These are phyloP conservation scores for Cladobotryum mycophilum DNA, from an alignment of 2,329 filamentous ascomycete genomes.

Conservation along the genomic window DNA sequence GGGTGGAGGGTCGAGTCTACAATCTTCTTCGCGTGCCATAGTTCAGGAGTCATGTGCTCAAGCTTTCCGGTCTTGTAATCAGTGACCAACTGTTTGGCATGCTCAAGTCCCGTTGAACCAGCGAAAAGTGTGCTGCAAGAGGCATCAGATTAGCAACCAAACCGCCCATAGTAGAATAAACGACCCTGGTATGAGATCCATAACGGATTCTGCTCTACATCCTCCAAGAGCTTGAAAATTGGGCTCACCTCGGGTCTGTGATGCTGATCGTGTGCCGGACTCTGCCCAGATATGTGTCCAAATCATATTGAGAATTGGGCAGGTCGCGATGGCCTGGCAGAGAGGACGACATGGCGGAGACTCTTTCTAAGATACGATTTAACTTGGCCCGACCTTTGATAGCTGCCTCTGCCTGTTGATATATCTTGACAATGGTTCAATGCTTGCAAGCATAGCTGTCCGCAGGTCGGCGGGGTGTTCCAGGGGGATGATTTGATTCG, in stretches of 20 bases:
- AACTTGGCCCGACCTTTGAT: not conserved
- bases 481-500: constrained; percentile 3
- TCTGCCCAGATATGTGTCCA: constrained; percentile 90
- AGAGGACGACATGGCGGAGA: constrained; percentile 54
- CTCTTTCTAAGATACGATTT: constrained; percentile 1
- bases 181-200: too few relatives aligned
- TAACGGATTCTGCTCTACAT: too few relatives aligned
- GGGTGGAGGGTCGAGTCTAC: constrained; percentile 95
- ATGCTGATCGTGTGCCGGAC: constrained; percentile 85
- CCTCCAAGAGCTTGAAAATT: too few relatives aligned
- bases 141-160: not conserved
- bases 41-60: constrained; percentile 74
- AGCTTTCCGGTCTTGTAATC: constrained; percentile 83
- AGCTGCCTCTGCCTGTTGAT: not conserved
- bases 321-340: constrained; percentile 69
- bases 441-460: not conserved
- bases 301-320: constrained; percentile 85
- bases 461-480: constrained; percentile 10
- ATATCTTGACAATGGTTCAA: too few relatives aligned
- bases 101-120: constrained; percentile 68
- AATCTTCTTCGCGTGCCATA: constrained; percentile 96
- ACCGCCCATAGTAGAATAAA: not conserved
- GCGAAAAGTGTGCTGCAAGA: constrained; percentile 72
- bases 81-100: constrained; percentile 75
- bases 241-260: constrained; percentile 91